Base-by-base conservation (phyloP, 2,329 filamentous ascomycete genomes). In the Tolypocladium tundrense region DNA sequence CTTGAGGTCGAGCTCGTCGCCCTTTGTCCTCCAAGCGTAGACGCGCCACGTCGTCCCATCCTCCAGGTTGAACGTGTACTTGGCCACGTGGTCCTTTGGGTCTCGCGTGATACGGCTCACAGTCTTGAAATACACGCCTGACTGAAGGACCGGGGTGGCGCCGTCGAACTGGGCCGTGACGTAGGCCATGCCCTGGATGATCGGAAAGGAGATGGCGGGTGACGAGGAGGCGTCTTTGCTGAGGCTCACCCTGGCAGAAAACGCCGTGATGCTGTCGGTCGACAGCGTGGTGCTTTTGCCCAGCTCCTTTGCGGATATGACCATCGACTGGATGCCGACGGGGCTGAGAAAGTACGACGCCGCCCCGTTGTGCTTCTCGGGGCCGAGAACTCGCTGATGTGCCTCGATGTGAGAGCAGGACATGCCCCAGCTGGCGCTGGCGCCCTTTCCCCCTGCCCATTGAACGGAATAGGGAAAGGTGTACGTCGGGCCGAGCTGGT, bases 181-280 rank as follows among this genome's bases (percentile, higher is more conserved):
- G 65, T 91, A 96, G 0, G 84, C 87, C 85, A 95, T 94, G 13
- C 94, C 94, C 68, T 97, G 93, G 0, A 96, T 85, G 9, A 97
- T 69, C 0, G 92, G 91, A 62, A 96, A 91, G 0, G 83, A 87
- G 24, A 97, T 80, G 1, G 81, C 77, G 0, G 87, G 81, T 1
- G 77, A 70, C 9, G 80, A 78, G 3, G 76, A 75, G n/a, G 71
- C 67, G 27, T 77, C 74, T 3, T 79, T 77, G 55, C 76, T 80
- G 39, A 97, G 76, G 51, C 88, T 87, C 52, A 91, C 84, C 61
- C 90, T 85, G 16, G 74, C 81, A 41, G 77, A 88, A 67, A 77
- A 87, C 56, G 77, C 83, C 58, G 77, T 86, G 62, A 80, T 70
- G 63, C 72, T 75, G 69, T 82, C 77, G 16, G 70, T 77, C 0